Conservation (phyloP, 1,139 yeast species). For the Kodamaea alishanica region DNA sequence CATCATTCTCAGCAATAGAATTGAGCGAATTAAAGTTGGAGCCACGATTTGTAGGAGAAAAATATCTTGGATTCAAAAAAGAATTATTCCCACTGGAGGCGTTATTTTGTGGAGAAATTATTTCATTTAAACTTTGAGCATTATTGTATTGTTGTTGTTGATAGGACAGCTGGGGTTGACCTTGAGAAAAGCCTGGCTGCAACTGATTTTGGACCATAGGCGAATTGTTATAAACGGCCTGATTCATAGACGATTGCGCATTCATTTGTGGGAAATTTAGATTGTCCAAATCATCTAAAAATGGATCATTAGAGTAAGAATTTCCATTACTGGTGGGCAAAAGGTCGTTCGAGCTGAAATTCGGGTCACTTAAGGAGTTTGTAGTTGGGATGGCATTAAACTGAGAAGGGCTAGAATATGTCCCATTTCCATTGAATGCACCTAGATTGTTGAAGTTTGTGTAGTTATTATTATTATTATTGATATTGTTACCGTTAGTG, state of each 20-base stretch:
- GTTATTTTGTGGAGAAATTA: conserved; percentile 30
- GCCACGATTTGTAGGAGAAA: conserved; percentile 29
- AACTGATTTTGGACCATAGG: conserved; percentile 11
- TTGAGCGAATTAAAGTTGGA: conserved; percentile 27
- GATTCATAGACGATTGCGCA: conserved; percentile 1
- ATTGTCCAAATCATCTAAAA: conserved; percentile 33
- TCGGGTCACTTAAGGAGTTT: conserved; percentile 4
- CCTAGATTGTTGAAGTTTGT: neutral
- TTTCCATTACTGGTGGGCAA: conserved; percentile 6
- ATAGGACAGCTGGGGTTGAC: conserved; percentile 13
- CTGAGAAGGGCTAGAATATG: conserved; percentile 6
- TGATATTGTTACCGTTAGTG: conserved; percentile 2
- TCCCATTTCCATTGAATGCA: neutral
- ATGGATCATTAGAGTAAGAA: conserved; percentile 32
- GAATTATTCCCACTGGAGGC: conserved; percentile 15
- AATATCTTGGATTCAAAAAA: conserved; percentile 40
- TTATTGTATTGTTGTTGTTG: conserved; percentile 6
- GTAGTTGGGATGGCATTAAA: conserved; percentile 2
- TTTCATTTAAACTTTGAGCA: conserved; percentile 31
- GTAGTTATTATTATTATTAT: conserved; percentile 2
- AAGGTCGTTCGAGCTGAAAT: conserved; percentile 4
- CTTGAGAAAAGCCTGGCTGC: conserved; percentile 20
- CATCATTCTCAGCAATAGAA: conserved; percentile 32
- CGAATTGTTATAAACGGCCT: conserved; percentile 3
- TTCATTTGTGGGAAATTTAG: conserved; percentile 15